These are phyloP conservation scores for Aphanomyces stellatus DNA, from an alignment of 352 stramenopile species.

Conservation along the genomic window DNA sequence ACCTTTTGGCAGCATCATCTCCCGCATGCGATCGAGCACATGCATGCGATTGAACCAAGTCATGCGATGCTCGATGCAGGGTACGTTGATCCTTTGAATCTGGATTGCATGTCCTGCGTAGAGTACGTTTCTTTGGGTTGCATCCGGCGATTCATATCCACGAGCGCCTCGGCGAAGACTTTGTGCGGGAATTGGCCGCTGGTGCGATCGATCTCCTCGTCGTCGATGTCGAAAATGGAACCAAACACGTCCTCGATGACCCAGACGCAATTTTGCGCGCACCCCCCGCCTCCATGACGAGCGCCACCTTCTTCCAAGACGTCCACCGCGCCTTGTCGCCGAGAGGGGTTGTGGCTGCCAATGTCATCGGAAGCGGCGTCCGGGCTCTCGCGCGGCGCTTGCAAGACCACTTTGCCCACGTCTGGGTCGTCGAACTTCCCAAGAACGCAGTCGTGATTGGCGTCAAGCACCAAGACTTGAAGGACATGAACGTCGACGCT, in stretches of 20 bases:
- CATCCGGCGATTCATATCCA: conserved; percentile 24
- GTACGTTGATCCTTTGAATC: conserved; percentile 36
- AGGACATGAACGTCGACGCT: background rate
- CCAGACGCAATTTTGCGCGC: background rate
- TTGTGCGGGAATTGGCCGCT: conserved; percentile 23
- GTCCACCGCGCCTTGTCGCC: background rate
- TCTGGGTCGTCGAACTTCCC: background rate
- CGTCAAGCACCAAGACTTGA: too few relatives aligned
- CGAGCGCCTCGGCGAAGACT: conserved; percentile 34
- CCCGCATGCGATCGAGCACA: conserved; percentile 17
- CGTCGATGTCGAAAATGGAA: conserved; percentile 58
- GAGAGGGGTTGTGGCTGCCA: background rate
- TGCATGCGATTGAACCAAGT: conserved; percentile 59
- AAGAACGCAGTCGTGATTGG: conserved; percentile 13
- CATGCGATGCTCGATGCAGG: conserved; percentile 1
- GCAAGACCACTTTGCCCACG: background rate
- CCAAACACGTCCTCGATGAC: background rate
- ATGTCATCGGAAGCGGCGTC: background rate
- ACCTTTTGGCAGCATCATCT: conserved; percentile 43
- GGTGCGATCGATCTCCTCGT: conserved; percentile 36
- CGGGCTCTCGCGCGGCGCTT: background rate
- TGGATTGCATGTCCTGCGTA: conserved; percentile 37
- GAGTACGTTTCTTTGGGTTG: background rate
- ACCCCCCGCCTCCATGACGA: background rate
- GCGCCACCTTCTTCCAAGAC: background rate